Evolutionary conservation across 768 basidiomycete species (phyloP), one percentile per base, ranked within the genome.

Genomic region (Panellus pusillus): DNA sequence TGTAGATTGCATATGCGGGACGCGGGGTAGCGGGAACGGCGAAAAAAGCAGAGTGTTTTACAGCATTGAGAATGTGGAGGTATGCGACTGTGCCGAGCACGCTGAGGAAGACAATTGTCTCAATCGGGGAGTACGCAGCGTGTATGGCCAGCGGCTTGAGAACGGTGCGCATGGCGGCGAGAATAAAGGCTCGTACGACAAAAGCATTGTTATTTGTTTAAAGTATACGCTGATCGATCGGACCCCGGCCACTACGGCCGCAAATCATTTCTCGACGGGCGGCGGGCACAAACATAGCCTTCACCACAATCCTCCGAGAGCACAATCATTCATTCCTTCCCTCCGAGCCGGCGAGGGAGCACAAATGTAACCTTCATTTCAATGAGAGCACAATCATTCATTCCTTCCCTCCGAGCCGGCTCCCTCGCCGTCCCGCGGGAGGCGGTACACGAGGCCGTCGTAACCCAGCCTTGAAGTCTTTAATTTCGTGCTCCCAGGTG

Each of bases 81-180:
- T 98, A 98, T 43, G 92, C 89, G 47, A 98, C 81, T 1, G 97
- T 98, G 18, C 90, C 89, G 55, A 95, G 69, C 64, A 94, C 83
- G 69, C 86, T 91, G 75, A 92, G 89, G 68, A 85, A 83, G 52
- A 97, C 93, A 59, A 97, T 93, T 8, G 89, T 89, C 66, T 98
- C 95, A 58, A 92, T 90, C 44, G 90, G 90, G 5, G 77, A 84
- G 68, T 83, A 83, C 14, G 86, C 87, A 1, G 88, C 84, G 58
- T 87, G 85, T 13, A 79, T 79, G 5, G 87, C 87, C 60, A 91
- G 75, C 1, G 87, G 86, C 39, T 85, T 75, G 36, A 88, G 73
- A 27, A 88, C 61, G 11, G 83, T 79, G 52, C 86, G 78, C 81
- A 89, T 60, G 11, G 48, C 27, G n/a, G 47, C 32, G 8, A 35